Evolutionary conservation across 2,329 filamentous ascomycete genomes (phyloP).

Genomic region (Dichotomopilus funicola): DNA sequence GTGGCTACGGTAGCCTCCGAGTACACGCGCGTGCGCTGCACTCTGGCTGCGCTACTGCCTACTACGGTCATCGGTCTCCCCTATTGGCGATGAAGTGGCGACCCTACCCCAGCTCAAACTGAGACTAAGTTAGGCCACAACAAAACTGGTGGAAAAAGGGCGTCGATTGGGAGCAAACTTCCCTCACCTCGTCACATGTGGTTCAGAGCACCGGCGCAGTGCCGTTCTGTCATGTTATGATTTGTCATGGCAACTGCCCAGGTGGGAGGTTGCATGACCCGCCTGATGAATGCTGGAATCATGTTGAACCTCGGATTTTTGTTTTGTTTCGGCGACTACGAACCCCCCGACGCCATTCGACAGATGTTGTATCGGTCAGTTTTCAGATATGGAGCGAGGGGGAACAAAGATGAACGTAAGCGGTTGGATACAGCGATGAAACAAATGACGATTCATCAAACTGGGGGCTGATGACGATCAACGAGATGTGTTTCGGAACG

Average conservation of each 20-base stretch:
- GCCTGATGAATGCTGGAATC: too few species aligned
- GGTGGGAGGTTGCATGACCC: neutral
- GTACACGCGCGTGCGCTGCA: too few species aligned
- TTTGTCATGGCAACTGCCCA: neutral
- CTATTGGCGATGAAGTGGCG: slow-evolving; percentile 2
- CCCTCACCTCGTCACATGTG: neutral
- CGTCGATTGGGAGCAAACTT: too few species aligned
- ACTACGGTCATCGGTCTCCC: too few species aligned
- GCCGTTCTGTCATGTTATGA: neutral
- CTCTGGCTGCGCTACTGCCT: too few species aligned
- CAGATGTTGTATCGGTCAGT: too few species aligned
- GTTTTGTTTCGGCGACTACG: too few species aligned
- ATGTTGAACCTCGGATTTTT: too few species aligned
- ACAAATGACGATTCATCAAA: slow-evolving; percentile 10
- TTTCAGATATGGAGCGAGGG: neutral
- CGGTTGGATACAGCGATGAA: slow-evolving; percentile 14
- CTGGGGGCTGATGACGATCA: slow-evolving; percentile 14
- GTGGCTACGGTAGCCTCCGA: too few species aligned
- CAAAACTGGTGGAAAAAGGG: too few species aligned
- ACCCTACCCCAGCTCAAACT: neutral
- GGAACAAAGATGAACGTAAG: neutral
- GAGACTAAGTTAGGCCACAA: too few species aligned
- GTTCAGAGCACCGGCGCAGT: neutral
- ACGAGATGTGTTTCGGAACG: slow-evolving; percentile 15
- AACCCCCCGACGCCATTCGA: too few species aligned